phyloP scores from a whole-genome alignment of 1,284 basidiomycete species.

The Pascua guehoae region DNA sequence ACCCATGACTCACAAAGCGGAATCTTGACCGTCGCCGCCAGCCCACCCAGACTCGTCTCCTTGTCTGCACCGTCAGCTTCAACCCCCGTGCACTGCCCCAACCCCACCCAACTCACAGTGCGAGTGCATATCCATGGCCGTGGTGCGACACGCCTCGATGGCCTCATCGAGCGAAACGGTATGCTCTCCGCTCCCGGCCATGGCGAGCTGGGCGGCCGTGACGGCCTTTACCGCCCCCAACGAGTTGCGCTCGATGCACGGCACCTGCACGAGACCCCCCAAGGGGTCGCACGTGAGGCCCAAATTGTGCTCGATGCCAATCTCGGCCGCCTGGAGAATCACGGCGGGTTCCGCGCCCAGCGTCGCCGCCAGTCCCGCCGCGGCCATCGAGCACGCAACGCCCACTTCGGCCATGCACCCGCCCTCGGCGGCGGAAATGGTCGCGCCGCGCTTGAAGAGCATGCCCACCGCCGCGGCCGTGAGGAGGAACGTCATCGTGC shows the following conservation, averaged over 20 bases:
- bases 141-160: slow-evolving; percentile 91
- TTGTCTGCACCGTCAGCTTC: slow-evolving; percentile 55
- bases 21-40: slow-evolving; percentile 73
- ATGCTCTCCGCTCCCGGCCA: slow-evolving; percentile 75
- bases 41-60: slow-evolving; percentile 67
- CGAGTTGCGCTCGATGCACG: slow-evolving; percentile 70
- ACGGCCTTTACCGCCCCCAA: slow-evolving; percentile 73
- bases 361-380: slow-evolving; percentile 87
- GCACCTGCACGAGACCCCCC: slow-evolving; percentile 78
- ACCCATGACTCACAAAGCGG: slow-evolving; percentile 54
- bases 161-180: slow-evolving; percentile 71
- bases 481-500: slow-evolving; percentile 74
- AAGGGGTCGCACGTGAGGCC: slow-evolving; percentile 90
- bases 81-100: neutral
- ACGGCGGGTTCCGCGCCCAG: slow-evolving; percentile 66
- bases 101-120: slow-evolving; percentile 31
- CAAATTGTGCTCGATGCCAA: slow-evolving; percentile 81
- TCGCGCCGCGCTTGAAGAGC: slow-evolving; percentile 95
- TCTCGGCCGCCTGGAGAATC: slow-evolving; percentile 78
- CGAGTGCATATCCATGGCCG: slow-evolving; percentile 60
- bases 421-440: slow-evolving; percentile 92
- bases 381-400: slow-evolving; percentile 50
- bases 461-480: slow-evolving; percentile 87
- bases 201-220: slow-evolving; percentile 87
- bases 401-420: slow-evolving; percentile 56